Conservation (phyloP, 257 asterid genomes). For the Oldenlandia corymbosa region DNA sequence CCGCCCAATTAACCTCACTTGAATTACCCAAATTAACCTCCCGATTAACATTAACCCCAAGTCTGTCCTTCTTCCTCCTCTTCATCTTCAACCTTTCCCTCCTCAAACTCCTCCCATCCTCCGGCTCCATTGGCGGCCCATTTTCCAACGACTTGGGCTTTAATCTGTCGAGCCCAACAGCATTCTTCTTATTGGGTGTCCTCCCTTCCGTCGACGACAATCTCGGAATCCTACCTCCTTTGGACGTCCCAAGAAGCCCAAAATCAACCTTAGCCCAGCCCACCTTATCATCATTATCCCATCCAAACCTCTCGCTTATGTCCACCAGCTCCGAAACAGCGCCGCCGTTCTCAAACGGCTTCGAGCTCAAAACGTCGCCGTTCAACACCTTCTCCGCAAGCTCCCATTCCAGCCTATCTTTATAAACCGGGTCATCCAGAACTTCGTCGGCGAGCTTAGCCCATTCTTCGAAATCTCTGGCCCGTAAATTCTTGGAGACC, state of each 20-base stretch:
- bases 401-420: constrained; percentile 87
- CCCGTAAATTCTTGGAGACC: constrained; percentile 67
- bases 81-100: constrained; percentile 41
- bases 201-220: neutral
- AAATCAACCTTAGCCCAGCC: constrained; percentile 74
- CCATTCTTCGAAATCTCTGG: constrained; percentile 72
- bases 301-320: constrained; percentile 62
- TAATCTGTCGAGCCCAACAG: no score
- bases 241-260: constrained; percentile 63
- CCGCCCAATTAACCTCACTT: neutral
- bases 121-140: constrained; percentile 6
- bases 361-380: constrained; percentile 36
- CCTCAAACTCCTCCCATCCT: constrained; percentile 42
- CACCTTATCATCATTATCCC: constrained; percentile 67
- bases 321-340: constrained; percentile 56
- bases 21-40: constrained; percentile 10
- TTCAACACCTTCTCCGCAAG: constrained; percentile 55
- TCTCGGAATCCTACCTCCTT: constrained; percentile 74
- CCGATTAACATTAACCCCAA: constrained; percentile 1
- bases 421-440: constrained; percentile 59
- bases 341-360: constrained; percentile 8
- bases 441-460: constrained; percentile 73
- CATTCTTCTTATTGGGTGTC: neutral
- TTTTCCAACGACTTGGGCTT: neutral
- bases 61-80: constrained; percentile 6